Base-by-base conservation (phyloP, 139 green algal species). In the Raphidocelis subcapitata region DNA sequence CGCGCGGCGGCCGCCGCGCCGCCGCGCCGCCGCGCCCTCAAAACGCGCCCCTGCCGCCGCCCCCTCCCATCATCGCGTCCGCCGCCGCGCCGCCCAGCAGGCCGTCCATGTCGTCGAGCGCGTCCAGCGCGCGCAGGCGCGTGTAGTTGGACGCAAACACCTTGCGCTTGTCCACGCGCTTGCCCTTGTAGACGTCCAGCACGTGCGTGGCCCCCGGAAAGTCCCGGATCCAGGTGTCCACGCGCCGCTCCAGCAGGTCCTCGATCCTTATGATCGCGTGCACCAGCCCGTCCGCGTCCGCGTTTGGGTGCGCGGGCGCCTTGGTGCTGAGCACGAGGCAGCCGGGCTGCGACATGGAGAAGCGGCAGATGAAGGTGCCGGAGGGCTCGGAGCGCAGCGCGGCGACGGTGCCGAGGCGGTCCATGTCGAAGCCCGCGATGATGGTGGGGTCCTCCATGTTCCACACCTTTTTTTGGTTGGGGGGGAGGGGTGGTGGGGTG, bases 361-460 rank as follows among this genome's bases (percentile, higher is more conserved):
- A 90, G 49, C 85, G 71, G 84, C 84, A 90, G 71, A 90, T 84
- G 69, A 87, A 90, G 54, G 80, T 84, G 51, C 82, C 83, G 23
- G 67, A 36, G 8, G 80, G 84, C 69, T 89, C 74, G 26, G 70
- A 56, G 8, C 33, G 36, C 21, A 89, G 77, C 3, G 84, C 80
- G 35, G 77, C 62, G 26, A 86, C 76, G 26, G 83, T 83, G 62
- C 83, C 81, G 23, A 71, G 63, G 12, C 83, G 77, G 76, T 90
- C 86, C 77, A 92, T 88, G 73, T 92, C 82, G 47, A 92, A 87
- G 67, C 86, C 86, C 31, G 65, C 79, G 46, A 92, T 85, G n/a
- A 92, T 72, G 69, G 76, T 88, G 2, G 86, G 86, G 72, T 90
- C 82, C 73, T 90, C 78, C 36, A 82, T 49, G 73, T 92, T 87